Evolutionary conservation across 208 protist species (phyloP).

Genomic region (Polymyxa betae): DNA sequence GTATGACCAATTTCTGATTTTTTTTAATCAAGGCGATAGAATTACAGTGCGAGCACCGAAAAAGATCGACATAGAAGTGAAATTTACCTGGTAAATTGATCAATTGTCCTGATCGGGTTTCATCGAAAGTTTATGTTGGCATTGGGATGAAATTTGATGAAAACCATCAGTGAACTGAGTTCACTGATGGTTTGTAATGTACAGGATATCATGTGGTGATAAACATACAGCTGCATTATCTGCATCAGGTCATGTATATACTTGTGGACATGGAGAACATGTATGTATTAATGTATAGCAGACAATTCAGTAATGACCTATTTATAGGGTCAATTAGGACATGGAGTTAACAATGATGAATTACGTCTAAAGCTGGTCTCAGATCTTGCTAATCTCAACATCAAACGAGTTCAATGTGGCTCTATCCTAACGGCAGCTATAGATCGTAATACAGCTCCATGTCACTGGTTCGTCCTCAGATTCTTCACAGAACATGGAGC

Average conservation of each 20-base stretch:
- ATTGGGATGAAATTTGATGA: too few relatives aligned
- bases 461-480: neutral
- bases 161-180: too few relatives aligned
- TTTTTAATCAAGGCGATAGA: neutral
- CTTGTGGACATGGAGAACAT: conserved; percentile 56
- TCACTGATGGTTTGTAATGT: too few relatives aligned
- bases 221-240: conserved; percentile 56
- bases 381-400: neutral
- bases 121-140: too few relatives aligned
- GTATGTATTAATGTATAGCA: conserved; percentile 32
- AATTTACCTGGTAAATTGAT: too few relatives aligned
- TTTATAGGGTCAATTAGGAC: conserved; percentile 37
- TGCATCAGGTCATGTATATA: conserved; percentile 13
- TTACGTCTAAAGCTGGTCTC: conserved; percentile 6
- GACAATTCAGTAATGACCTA: neutral
- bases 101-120: too few relatives aligned
- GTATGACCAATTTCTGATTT: neutral
- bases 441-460: neutral
- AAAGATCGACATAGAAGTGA: neutral
- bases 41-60: neutral
- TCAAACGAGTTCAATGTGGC: neutral
- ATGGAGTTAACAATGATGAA: conserved; percentile 36
- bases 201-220: conserved; percentile 59
- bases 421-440: conserved; percentile 4
- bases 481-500: conserved; percentile 4